phyloP scores from a whole-genome alignment of 148 eudicot species.

The Fagopyrum homotropicum region DNA sequence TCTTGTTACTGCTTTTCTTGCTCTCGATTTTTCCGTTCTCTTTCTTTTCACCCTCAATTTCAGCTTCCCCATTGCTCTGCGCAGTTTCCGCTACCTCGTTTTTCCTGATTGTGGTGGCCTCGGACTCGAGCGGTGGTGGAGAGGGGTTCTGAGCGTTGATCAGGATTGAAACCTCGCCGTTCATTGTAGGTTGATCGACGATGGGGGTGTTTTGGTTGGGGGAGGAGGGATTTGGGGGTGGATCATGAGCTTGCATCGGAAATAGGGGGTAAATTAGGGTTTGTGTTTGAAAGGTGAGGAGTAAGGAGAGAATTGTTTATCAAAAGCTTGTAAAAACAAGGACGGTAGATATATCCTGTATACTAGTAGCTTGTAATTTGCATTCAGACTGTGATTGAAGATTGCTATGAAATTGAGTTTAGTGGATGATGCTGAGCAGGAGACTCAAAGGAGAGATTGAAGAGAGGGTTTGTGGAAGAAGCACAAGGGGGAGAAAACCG shows the following conservation, averaged over 20 bases:
- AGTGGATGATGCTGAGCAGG: not conserved
- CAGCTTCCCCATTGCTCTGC: conserved; percentile 17
- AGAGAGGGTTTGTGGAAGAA: conserved; percentile 10
- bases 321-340: not conserved
- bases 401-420: not conserved
- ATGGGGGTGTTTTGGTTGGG: not conserved
- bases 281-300: not conserved
- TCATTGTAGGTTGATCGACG: conserved; percentile 7
- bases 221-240: conserved; percentile 4
- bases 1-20: conserved; percentile 10
- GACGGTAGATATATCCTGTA: not conserved
- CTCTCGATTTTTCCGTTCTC: conserved; percentile 16
- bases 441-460: not conserved
- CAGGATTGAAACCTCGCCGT: conserved; percentile 13
- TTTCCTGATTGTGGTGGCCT: not conserved
- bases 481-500: not conserved
- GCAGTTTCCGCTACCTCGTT: conserved; percentile 24
- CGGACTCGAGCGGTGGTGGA: not conserved
- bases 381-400: not conserved
- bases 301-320: not conserved
- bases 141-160: not conserved
- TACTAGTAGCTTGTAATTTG: not conserved
- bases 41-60: conserved; percentile 16
- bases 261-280: conserved; percentile 6
- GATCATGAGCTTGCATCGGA: conserved; percentile 3